Evolutionary conservation across 192 early-diverging fungal genomes (phyloP).

Genomic region (Chytriomyces hyalinus): DNA sequence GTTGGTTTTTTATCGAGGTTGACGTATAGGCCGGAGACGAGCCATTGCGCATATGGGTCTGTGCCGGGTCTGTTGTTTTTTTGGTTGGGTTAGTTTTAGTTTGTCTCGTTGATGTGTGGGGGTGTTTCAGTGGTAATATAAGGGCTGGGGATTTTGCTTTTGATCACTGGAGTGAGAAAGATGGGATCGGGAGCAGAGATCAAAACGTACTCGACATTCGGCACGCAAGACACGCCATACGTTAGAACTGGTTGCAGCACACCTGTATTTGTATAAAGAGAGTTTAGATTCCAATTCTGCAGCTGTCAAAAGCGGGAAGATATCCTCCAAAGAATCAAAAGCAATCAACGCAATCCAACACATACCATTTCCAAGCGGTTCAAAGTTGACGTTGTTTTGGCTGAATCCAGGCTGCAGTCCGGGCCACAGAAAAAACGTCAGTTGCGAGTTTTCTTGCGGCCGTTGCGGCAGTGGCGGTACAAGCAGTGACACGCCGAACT

Average conservation of each 20-base stretch:
- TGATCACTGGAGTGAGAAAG: too few species aligned
- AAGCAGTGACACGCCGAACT: slow-evolving; percentile 7
- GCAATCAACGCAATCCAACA: not conserved
- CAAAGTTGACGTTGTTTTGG: slow-evolving; percentile 15
- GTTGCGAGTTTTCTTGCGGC: not conserved
- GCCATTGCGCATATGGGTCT: slow-evolving; percentile 22
- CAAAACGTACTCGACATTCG: not conserved
- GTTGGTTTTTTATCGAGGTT: slow-evolving; percentile 18
- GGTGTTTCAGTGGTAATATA: too few species aligned
- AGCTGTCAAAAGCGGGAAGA: not conserved
- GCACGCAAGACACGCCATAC: slow-evolving; percentile 20
- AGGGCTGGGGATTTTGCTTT: too few species aligned
- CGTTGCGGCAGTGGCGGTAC: slow-evolving; percentile 22
- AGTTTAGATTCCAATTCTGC: not conserved
- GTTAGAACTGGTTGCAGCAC: slow-evolving; percentile 33
- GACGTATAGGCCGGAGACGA: slow-evolving; percentile 9
- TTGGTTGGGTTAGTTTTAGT: too few species aligned
- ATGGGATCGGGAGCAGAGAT: too few species aligned
- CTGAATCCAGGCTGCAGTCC: slow-evolving; percentile 29
- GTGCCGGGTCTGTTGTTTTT: too few species aligned
- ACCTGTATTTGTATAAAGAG: not conserved
- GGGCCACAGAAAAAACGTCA: slow-evolving; percentile 27
- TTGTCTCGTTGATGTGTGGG: too few species aligned
- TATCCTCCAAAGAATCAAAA: too few species aligned
- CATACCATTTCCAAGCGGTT: slow-evolving; percentile 27